A percentile compares a stretch with the other conserved stretches of the same genome.
phyloP scores from a whole-genome alignment of 495 filamentous ascomycete genomes.

The Neurospora sp. region DNA sequence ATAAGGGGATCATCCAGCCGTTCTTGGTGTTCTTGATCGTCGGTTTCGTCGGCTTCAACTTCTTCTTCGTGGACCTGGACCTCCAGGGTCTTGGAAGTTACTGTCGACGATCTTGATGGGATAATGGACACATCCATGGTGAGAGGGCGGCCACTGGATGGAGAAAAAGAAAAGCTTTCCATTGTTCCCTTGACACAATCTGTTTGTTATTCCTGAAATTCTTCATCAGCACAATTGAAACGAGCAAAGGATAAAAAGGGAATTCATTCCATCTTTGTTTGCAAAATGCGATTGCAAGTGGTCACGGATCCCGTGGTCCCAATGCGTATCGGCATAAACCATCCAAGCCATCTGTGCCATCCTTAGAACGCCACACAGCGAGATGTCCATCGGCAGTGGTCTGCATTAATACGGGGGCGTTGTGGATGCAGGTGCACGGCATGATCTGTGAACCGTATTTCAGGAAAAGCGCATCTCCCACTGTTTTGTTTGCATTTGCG shows the following conservation, averaged over 20 bases:
- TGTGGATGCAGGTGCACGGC: not conserved
- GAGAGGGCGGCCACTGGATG: not conserved
- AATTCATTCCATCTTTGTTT: not conserved
- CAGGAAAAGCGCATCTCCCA: not conserved
- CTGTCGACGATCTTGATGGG: not conserved
- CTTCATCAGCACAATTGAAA: not conserved
- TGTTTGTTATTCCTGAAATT: not conserved
- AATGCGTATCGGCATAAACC: not conserved
- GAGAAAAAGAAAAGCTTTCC: not conserved
- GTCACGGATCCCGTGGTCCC: not conserved
- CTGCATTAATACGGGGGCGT: not conserved
- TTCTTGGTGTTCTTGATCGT: not conserved
- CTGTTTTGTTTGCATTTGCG: not conserved
- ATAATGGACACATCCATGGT: not conserved
- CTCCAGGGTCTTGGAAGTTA: not conserved
- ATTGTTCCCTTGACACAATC: not conserved
- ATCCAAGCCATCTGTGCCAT: not conserved
- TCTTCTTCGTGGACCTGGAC: not conserved
- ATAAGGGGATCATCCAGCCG: not conserved
- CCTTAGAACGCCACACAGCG: not conserved
- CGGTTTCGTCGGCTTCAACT: not conserved
- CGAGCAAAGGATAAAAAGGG: not conserved
- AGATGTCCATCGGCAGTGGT: not conserved
- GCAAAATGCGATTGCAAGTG: not conserved
- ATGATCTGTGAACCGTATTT: not conserved